Evolutionary conservation across 2,329 filamentous ascomycete species (phyloP), one percentile per base, ranked within the genome.

Genomic region (Alternaria gansuensis): DNA sequence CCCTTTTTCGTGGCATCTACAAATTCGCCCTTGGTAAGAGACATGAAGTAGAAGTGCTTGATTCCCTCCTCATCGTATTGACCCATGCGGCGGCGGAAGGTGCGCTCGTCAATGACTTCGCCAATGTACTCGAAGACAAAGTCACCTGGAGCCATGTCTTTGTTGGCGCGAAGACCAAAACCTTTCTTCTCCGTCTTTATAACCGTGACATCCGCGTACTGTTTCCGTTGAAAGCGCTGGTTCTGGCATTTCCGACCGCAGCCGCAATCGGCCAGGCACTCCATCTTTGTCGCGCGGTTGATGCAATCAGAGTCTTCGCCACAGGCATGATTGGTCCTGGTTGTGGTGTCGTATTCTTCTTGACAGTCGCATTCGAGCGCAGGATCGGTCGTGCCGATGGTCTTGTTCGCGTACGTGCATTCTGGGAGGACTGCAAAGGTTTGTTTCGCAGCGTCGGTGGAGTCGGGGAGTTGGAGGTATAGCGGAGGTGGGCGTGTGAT

Each of bases 31-130:
- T 96, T 96, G 74, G 88, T 96, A 62, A 99, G 88, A 28, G 95
- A 98, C 95, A 99, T 99, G 82, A 99, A 99, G 80, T 99, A 99
- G 78, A 99, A 99, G 79, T 99, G 95, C 78, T 96, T 97, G 84
- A 99, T 97, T 61, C 93, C 93, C 77, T 98, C 92, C 46, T 95
- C 86, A 74, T 97, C 93, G 78, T 99, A 99, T 72, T 96, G 90
- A 37, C 92, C 82, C 88, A 96, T 97, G 62, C 95, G 92, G 58
- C 88, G 88, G 55, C 93, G 90, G 75, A 98, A 98, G 10, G 90
- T 90, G 29, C 87, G 85, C 79, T 99, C 94, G 70, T 96, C 94
- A 76, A 99, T 97, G 69, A 98, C 95, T 79, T 99, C 95, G 69
- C 95, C 95, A 69, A 99, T 94, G 78, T 99, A 99, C 80, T 99